These are phyloP conservation scores for Trypanosomatidae sp. DNA, from an alignment of 208 protist genomes.

Conservation along the genomic window DNA sequence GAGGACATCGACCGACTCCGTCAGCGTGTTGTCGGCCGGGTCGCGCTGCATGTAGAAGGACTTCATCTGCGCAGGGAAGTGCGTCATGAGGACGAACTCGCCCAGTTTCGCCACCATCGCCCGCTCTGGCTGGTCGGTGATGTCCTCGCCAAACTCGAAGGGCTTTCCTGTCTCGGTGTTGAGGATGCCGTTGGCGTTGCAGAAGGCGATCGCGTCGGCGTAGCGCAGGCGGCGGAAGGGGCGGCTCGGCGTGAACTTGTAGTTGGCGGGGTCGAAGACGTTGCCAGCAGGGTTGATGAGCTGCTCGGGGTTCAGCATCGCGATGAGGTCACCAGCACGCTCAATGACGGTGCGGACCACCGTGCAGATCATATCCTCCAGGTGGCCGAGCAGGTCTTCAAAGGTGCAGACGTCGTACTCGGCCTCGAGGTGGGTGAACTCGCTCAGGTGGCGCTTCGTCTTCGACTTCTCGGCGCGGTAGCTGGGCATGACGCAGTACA, in stretches of 20 bases:
- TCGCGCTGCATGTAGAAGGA: constrained; percentile 99
- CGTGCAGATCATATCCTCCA: constrained; percentile 96
- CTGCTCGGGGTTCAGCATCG: constrained; percentile 91
- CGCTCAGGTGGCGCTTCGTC: constrained; percentile 98
- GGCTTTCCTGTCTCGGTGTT: constrained; percentile 90
- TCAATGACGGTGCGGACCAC: constrained; percentile 85
- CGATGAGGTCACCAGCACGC: constrained; percentile 75
- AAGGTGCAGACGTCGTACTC: constrained; percentile 98
- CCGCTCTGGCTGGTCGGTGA: constrained; percentile 98
- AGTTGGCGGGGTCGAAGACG: constrained; percentile 68
- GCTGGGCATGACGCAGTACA: constrained; percentile 96
- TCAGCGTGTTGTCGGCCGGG: constrained; percentile 78
- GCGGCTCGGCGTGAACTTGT: constrained; percentile 90
- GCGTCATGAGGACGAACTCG: constrained; percentile 96
- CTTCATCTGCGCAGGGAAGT: constrained; percentile 98
- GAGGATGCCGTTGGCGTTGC: constrained; percentile 93
- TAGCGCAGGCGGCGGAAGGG: constrained; percentile 97
- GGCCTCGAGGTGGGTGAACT: constrained; percentile 98
- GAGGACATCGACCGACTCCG: constrained; percentile 96
- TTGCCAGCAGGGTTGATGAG: constrained; percentile 62
- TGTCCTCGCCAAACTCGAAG: constrained; percentile 97
- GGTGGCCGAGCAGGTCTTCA: constrained; percentile 92
- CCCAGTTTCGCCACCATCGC: constrained; percentile 97
- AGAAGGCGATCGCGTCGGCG: constrained; percentile 96
- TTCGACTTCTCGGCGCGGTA: constrained; percentile 99